Evolutionary conservation across 192 early-diverging fungal species (phyloP), one percentile per base, ranked within the genome.

Genomic region (Podila clonocystis): DNA sequence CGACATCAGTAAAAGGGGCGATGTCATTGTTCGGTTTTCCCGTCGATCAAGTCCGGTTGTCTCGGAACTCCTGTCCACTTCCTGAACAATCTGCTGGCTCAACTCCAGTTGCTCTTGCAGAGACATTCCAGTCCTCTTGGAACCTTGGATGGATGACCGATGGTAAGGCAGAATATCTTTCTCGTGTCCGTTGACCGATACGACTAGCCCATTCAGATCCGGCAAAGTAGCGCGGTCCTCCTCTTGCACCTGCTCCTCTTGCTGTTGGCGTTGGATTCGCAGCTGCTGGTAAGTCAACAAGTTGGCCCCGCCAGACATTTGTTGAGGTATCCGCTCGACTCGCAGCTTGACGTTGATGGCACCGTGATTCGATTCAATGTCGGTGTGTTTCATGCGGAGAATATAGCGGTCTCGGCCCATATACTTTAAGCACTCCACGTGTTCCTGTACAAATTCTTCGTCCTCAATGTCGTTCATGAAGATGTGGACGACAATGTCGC

Each of bases 381-480:
- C 65, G 20, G 82, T 68, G 50, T 83, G 82, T 45, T 76, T 83
- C 73, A 83, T 72, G 22, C 82, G 68, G 2, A 83, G 62, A 20
- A 83, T 75, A 24, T 76, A 83, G 0, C 82, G 63, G 57, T 74
- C 66, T 4, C 73, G 65, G 15, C 74, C 73, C 82, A 83, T 83
- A 22, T 83, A 83, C 41, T 76, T 74, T 45, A 83, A 62, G 30
- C 82, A 83, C 34, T 83, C 82, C 8, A 83, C 82, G 59, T 76
- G 66, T 12, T 75, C 82, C 30, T 68, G 82, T 1, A 76, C 73
- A 73, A 76, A 83, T 50, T 75, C 82, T 36, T 83, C 82, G 28
- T 75, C 73, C 48, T 75, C 82, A 29, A 75, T 75, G 26, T 83
- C 82, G 61, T 83, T 83, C 70, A 83, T 76, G 41, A 83, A 75